These are phyloP conservation scores for Phytophthora melonis DNA, from an alignment of 352 stramenopile species.

Conservation along the genomic window DNA sequence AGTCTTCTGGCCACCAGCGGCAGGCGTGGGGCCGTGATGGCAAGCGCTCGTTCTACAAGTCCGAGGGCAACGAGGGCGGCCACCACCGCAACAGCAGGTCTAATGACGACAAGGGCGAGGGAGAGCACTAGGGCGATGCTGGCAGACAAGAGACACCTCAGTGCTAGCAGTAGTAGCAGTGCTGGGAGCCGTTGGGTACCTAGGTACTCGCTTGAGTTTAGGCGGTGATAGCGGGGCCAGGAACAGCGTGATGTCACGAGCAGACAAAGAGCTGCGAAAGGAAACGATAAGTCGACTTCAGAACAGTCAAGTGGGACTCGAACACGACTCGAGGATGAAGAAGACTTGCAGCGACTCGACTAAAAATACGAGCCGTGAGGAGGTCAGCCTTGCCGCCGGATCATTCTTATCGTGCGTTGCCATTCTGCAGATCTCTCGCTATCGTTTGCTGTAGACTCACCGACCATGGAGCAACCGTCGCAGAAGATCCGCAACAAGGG, in stretches of 20 bases:
- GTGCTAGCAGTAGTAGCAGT: slow-evolving; percentile 12
- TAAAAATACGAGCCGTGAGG: slow-evolving; percentile 48
- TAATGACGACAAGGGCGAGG: slow-evolving; percentile 43
- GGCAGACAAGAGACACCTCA: slow-evolving; percentile 2
- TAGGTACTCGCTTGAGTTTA: slow-evolving; percentile 10
- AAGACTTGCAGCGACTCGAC: slow-evolving; percentile 31
- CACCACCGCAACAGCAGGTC: slow-evolving; percentile 46
- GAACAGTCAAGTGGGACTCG: slow-evolving; percentile 16
- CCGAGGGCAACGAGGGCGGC: slow-evolving; percentile 46
- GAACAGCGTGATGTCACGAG: slow-evolving; percentile 6
- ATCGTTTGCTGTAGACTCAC: not conserved
- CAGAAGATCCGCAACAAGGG: slow-evolving; percentile 69
- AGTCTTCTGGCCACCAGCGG: slow-evolving; percentile 50
- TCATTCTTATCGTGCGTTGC: slow-evolving; percentile 15
- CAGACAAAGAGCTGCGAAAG: slow-evolving; percentile 8
- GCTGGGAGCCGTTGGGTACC: slow-evolving; percentile 2
- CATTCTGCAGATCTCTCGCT: not conserved
- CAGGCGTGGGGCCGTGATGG: slow-evolving; percentile 67
- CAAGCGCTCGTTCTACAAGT: slow-evolving; percentile 67
- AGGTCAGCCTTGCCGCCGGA: slow-evolving; percentile 11
- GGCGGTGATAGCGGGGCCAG: not conserved
- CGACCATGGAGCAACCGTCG: slow-evolving; percentile 42
- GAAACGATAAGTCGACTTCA: slow-evolving; percentile 21
- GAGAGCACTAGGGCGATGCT: slow-evolving; percentile 20
- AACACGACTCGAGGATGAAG: slow-evolving; percentile 40